Percentiles rank a stretch among this genome's conserved stretches.
Conservation (phyloP, 2,329 filamentous ascomycete species). For the Tolypocladium inflatum region DNA sequence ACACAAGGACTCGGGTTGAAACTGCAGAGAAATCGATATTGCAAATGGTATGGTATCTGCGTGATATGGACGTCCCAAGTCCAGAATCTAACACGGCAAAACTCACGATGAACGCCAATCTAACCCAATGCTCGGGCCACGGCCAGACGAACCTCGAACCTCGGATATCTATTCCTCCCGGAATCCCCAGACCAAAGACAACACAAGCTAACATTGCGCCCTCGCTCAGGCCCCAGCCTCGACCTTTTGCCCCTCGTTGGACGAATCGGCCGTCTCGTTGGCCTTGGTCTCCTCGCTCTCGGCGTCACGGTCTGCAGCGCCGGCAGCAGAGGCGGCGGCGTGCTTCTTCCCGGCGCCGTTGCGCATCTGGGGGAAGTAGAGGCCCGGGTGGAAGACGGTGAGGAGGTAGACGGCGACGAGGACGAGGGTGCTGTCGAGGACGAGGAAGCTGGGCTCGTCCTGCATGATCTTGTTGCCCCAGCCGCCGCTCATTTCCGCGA, state of each 20-base stretch:
- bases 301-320: not conserved
- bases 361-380: constrained; percentile 46
- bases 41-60: not conserved
- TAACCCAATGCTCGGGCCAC: not conserved
- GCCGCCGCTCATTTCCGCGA: constrained; percentile 54
- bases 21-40: not conserved
- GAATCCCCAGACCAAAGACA: not conserved
- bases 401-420: constrained; percentile 39
- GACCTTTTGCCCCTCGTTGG: constrained; percentile 12
- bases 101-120: not conserved
- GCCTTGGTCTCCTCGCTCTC: constrained; percentile 6
- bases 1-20: not conserved
- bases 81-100: not conserved
- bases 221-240: constrained; percentile 6
- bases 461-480: constrained; percentile 58
- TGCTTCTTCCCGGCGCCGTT: constrained; percentile 14
- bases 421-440: constrained; percentile 44
- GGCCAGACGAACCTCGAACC: not conserved
- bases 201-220: not conserved
- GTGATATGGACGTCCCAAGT: not conserved
- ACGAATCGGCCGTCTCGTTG: constrained; percentile 16
- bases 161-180: not conserved
- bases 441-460: constrained; percentile 48
- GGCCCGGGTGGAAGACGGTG: constrained; percentile 42
- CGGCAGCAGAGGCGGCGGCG: constrained; percentile 3